Evolutionary conservation across 2,329 filamentous ascomycete species (phyloP), one percentile per base, ranked within the genome.

Genomic region (Emergomyces orientalis): DNA sequence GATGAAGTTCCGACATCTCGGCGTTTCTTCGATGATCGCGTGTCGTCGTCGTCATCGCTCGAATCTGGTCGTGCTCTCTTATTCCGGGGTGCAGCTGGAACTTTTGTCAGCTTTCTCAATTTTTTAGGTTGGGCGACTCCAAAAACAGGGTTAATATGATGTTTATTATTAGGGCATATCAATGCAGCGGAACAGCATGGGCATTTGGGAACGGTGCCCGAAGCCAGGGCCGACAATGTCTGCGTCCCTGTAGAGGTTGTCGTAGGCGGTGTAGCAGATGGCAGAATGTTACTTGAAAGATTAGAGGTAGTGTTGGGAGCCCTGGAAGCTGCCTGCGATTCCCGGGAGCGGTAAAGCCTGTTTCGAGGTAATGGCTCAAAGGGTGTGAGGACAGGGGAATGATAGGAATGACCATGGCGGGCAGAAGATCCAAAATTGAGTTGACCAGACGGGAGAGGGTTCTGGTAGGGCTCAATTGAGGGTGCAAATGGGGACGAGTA

Each of bases 101-200:
- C 22, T 45, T 32, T 25, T 54, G 57, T 62, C 30, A 68, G 70
- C 59, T 57, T 45, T 60, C 22, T 51, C 56, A 30, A 34, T 47
- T 34, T 59, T 34, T 62, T 62, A 27, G 58, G 51, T 59, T 60
- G 51, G 22, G n/a, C 9, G 54, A 54, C 43, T 32, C 59, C 43
- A 34, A 59, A 41, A 47, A 49, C 56, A 51, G 60, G 11, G 51
- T 56, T 47, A 45, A 61, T 30, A 14, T 60, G 37, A 62, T 67
- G 65, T 11, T 59, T 59, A 57, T 62, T 62, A 59, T 60, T 61
- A 58, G 63, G 64, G 30, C 65, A 67, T 19, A 52, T 27, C 45
- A 67, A 49, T 34, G 55, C 55, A 25, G 37, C 27, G 47, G 51
- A 60, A 60, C 65, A 67, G 52, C 60, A 63, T 11, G 56, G 55